Percentiles rank a stretch among this genome's conserved stretches.
Conservation (phyloP, 495 filamentous ascomycete species). For the Aspergillus kassunensis region DNA sequence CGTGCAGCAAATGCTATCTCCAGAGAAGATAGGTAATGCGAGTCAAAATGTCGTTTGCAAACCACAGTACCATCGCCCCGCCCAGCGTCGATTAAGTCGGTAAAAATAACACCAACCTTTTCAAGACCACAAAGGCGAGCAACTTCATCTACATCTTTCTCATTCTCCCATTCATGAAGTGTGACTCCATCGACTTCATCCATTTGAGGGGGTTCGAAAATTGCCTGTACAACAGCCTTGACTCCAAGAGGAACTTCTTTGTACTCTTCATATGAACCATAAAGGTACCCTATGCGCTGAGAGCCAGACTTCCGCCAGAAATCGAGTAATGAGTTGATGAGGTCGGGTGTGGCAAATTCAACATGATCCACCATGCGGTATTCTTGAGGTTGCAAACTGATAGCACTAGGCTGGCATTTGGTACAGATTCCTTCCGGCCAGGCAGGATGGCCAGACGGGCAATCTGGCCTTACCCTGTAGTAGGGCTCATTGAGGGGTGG, state of each 20-base stretch:
- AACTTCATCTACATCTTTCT: conserved; percentile 75
- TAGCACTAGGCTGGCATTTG: conserved; percentile 97
- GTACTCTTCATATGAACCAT: conserved; percentile 89
- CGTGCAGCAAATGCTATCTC: conserved; percentile 88
- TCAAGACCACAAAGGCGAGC: conserved; percentile 82
- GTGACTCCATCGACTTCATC: conserved; percentile 90
- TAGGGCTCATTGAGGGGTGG: conserved; percentile 92
- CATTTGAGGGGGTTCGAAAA: conserved; percentile 93
- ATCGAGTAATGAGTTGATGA: conserved; percentile 84
- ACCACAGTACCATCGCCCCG: conserved; percentile 75
- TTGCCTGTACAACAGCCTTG: conserved; percentile 95
- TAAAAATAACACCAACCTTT: conserved; percentile 93
- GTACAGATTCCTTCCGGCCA: conserved; percentile 99
- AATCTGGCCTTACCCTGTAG: conserved; percentile 82
- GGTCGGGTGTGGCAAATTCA: conserved; percentile 77
- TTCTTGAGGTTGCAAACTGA: conserved; percentile 87
- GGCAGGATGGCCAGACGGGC: conserved; percentile 84
- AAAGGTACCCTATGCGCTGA: conserved; percentile 86
- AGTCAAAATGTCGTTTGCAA: conserved; percentile 95
- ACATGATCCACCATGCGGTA: conserved; percentile 99
- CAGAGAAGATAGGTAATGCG: conserved; percentile 87
- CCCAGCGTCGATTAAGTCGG: conserved; percentile 83
- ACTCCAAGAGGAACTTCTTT: conserved; percentile 87
- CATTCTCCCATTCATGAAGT: conserved; percentile 81
- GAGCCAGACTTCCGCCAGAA: conserved; percentile 80